Evolutionary conservation across 2,329 filamentous ascomycete species (phyloP).

Genomic region (Aspergillus persii): DNA sequence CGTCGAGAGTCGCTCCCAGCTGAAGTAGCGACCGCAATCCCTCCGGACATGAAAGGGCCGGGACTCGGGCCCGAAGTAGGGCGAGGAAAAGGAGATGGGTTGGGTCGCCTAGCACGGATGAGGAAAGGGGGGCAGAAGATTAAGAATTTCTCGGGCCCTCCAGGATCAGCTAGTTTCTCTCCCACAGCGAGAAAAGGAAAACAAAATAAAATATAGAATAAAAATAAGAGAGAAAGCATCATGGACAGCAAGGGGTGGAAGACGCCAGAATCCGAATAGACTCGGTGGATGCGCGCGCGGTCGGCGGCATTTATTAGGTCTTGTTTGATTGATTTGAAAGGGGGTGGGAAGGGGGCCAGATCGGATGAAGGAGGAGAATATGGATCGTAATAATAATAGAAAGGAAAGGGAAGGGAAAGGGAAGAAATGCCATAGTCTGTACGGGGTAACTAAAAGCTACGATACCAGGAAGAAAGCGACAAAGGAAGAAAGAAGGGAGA

Average conservation of each 20-base stretch:
- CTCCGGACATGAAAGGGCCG: background rate
- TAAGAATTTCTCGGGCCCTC: slow-evolving; percentile 2
- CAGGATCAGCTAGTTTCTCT: background rate
- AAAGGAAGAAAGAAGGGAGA: slow-evolving; percentile 1
- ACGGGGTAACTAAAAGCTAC: background rate
- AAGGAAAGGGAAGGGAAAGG: background rate
- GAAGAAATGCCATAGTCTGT: background rate
- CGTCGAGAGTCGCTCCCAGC: too few species aligned
- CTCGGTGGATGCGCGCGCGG: background rate
- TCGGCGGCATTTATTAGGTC: background rate
- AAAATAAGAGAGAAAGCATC: background rate
- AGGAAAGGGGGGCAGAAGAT: slow-evolving; percentile 1
- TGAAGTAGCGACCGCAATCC: background rate
- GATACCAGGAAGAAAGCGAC: background rate
- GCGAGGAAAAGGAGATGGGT: background rate
- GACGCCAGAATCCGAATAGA: background rate
- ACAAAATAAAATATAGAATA: background rate
- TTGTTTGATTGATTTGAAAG: slow-evolving; percentile 3
- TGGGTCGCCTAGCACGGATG: background rate
- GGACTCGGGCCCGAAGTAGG: background rate
- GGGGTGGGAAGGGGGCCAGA: background rate
- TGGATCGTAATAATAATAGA: background rate
- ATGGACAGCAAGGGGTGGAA: background rate
- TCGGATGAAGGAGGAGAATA: background rate
- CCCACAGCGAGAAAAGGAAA: background rate